Evolutionary conservation across 768 basidiomycete species (phyloP), one percentile per base, ranked within the genome.

Genomic region (Podaxis mareebaensis): DNA sequence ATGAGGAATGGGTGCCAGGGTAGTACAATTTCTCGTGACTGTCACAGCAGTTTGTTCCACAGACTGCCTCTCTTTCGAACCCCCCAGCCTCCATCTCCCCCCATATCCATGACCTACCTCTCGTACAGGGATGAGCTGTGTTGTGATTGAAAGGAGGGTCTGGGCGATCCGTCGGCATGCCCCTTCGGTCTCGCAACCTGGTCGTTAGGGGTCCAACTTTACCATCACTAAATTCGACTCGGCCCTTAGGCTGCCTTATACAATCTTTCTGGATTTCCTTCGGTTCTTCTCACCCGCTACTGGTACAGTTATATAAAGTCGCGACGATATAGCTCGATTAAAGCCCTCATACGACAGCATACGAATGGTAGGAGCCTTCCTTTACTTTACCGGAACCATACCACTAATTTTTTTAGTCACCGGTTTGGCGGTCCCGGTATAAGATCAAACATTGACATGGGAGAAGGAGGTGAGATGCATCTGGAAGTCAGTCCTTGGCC

Each of bases 401-500:
- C 26, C 28, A 6, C 28, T 28, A 7, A 51, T 12, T 24, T 51
- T 22, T 3, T 26, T 38, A 36, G 60, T 38, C 22, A 40, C 60
- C 24, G 60, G 52, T 3, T 33, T 61, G 38, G 42, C n/a, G 12
- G 17, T 61, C 6, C 26, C 54, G 26, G 15, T 61, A 24, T 61
- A 53, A 13, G 60, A 61, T 22, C 60, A 61, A 2, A 8, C 28
- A 30, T 33, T 61, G 15, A 61, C 60, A 15, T 61, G 60, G 60
- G 53, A 54, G 20, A 40, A 44, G 20, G 60, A 61, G 36, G 49
- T 52, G 36, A 42, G 53, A n/a, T 52, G 36, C 44, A 60, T 60
- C 49, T 60, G 59, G 59, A 4, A 6, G 59, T 60, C 13, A 11
- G 33, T 55, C 1, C 20, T 51, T 24, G n/a, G 42, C 42, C n/a